These are phyloP conservation scores for Rhodotorula mucilaginosa DNA, from an alignment of 1,284 basidiomycete genomes.

Conservation along the genomic window DNA sequence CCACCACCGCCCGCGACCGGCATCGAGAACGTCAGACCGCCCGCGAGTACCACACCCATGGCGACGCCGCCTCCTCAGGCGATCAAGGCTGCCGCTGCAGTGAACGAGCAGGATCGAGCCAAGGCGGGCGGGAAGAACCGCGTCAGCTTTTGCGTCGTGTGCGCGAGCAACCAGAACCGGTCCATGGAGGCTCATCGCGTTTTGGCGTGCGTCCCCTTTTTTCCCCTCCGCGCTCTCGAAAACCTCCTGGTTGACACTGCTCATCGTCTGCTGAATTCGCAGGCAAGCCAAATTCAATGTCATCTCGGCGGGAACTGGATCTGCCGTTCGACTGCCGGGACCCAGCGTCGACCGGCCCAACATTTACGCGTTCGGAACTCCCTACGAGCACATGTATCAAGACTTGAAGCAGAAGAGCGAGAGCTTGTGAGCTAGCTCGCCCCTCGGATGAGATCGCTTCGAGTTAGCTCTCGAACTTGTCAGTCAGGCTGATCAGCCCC, in stretches of 20 bases:
- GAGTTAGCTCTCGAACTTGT: neutral
- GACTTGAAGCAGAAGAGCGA: slow-evolving; percentile 85
- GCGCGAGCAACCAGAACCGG: slow-evolving; percentile 96
- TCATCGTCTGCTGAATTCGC: neutral
- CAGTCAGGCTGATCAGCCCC: neutral
- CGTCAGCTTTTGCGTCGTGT: slow-evolving; percentile 88
- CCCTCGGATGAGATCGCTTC: neutral
- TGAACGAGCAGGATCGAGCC: slow-evolving; percentile 4
- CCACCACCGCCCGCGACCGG: neutral
- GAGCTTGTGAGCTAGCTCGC: slow-evolving; percentile 62
- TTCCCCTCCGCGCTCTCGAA: neutral
- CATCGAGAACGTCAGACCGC: slow-evolving; percentile 7
- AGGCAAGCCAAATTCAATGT: slow-evolving; percentile 82
- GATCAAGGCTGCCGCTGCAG: neutral
- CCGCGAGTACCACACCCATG: slow-evolving; percentile 9
- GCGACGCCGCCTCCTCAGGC: slow-evolving; percentile 16
- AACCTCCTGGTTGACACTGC: neutral
- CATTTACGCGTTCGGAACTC: slow-evolving; percentile 96
- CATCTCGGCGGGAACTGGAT: slow-evolving; percentile 92
- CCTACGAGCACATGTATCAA: slow-evolving; percentile 93
- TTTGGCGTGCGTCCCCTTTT: slow-evolving; percentile 62
- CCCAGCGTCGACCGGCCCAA: slow-evolving; percentile 97
- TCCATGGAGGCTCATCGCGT: slow-evolving; percentile 99
- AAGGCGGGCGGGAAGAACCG: slow-evolving; percentile 5
- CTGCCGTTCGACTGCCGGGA: slow-evolving; percentile 92